Evolutionary conservation across 2,329 filamentous ascomycete species (phyloP), one percentile per base, ranked within the genome.

Genomic region (Ophiocordyceps camponoti-rufipedis): DNA sequence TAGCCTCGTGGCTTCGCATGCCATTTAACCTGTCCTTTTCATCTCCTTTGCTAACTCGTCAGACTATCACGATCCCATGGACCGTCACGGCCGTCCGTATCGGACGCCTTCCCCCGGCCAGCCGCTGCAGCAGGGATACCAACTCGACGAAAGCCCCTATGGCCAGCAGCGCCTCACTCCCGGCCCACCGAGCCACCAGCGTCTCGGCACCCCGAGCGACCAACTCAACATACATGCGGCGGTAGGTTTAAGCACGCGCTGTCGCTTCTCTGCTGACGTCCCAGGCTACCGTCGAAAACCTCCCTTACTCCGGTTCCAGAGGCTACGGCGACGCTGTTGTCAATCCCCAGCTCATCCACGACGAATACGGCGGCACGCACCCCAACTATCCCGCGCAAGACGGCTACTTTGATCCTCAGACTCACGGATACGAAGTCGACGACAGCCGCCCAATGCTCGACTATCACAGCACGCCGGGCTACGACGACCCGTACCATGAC

Each of bases 261-360:
- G 12, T 14, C 32, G 13, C 31, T 35, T 9, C 33, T 14, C 3
- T 14, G 12, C 14, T n/a, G 12, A 14, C 14, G 33, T 12, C 11
- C 14, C 6, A 35, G 35, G 14, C 35, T 18, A 76, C 74, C 4
- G 58, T 72, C 9, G 70, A 71, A 45, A 69, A 68, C 52, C 52
- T 76, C 16, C 64, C 63, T 45, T 68, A 68, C 29, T 65, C 62
- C 45, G 64, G 62, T 46, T 62, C 63, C 14, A 7, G 29, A 42
- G 61, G 69, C 49, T 72, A 75, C 40, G 70, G 70, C 47, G 82
- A 87, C 46, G 88, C 91, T 60, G 70, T 78, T 4, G 65, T 94
- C 49, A 79, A 86, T 56, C 87, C 89, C 10, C 80, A 93, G 59
- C 91, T 58, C 85, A 94, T 62, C 75, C 78, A 83, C 61, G 85